Base-by-base conservation (phyloP, 1,284 basidiomycete genomes). In the Cutaneotrichosporon curvatum region DNA sequence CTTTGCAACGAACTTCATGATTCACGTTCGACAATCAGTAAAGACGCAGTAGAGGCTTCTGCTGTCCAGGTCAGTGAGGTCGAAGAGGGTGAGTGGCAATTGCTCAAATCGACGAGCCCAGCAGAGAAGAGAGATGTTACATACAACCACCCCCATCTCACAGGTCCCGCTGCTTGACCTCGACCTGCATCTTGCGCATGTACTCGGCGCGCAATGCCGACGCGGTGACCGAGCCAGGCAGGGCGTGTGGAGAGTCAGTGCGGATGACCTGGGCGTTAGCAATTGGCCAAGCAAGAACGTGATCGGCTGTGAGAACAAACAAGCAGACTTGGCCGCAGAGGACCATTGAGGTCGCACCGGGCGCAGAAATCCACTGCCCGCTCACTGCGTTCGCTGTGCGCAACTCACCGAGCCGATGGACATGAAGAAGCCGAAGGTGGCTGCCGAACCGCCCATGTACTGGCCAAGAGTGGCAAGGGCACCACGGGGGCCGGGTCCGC, bases 401-500 rank as follows among this genome's bases (percentile, higher is more conserved):
- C 28, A 18, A 65, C 68, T 48, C 44, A 72, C 70, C 38, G 69
- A 70, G 48, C 70, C 70, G 38, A 72, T 71, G 22, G 65, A 68
- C 67, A 72, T 68, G 60, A 72, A 72, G 64, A 72, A 72, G 16
- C 67, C 68, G 43, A 72, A 72, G 1, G 70, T 71, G 19, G 70
- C 70, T 0, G 70, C 70, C 35, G 70, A 72, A n/a, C 65, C 66
- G 19, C 91, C 78, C 90, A 95, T 95, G 71, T 94, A 94, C 62
- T 90, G 87, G 15, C 87, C 91, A 35, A 95, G 79, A 1, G 90
- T 92, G 3, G 86, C 84, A 34, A 95, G 74, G 45, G 81, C 74
- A 9, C 90, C 90, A 63, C 88, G 80, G 39, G 87, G 88, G 18
- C 90, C 90, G 12, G 87, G 83, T 40, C 91, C 90, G 58, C 81